Percentiles rank a stretch among this genome's conserved stretches.
Conservation (phyloP, 2,329 filamentous ascomycete species). For the Alternaria triticina region DNA sequence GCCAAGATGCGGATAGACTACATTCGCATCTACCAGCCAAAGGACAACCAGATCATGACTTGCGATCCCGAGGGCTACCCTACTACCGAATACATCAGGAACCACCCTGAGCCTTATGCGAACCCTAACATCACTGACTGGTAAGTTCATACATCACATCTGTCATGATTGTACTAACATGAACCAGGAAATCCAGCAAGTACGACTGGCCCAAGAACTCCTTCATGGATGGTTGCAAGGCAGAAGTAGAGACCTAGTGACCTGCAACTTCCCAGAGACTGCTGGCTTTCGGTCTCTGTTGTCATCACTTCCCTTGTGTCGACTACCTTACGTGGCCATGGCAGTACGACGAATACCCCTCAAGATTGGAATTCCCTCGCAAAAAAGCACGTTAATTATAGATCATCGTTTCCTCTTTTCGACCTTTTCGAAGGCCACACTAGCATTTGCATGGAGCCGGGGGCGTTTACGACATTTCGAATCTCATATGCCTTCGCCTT, state of each 20-base stretch:
- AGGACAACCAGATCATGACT: conserved; percentile 63
- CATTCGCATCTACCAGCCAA: conserved; percentile 72
- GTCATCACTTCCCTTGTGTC: conserved; percentile 23
- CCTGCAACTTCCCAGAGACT: conserved; percentile 16
- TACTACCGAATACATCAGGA: conserved; percentile 70
- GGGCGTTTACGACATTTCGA: conserved; percentile 23
- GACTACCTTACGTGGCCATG: conserved; percentile 36
- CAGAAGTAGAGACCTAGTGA: conserved; percentile 17
- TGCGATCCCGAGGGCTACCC: conserved; percentile 72
- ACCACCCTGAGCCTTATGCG: conserved; percentile 66
- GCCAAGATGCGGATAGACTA: conserved; percentile 73
- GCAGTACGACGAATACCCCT: conserved; percentile 34
- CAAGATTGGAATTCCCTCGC: conserved; percentile 23
- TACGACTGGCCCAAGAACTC: conserved; percentile 68
- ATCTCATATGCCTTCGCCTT: conserved; percentile 16
- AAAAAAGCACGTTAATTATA: conserved; percentile 42
- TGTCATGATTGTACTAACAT: conserved; percentile 13
- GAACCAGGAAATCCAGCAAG: conserved; percentile 53
- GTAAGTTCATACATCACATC: conserved; percentile 50
- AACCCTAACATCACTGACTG: conserved; percentile 70
- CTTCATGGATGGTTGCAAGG: conserved; percentile 63
- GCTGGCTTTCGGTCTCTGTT: conserved; percentile 23
- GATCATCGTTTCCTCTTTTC: conserved; percentile 26
- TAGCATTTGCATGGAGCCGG: conserved; percentile 33
- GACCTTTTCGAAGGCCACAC: conserved; percentile 16